phyloP scores from a whole-genome alignment of 2,329 filamentous ascomycete genomes.

The Myotisia sp. region DNA sequence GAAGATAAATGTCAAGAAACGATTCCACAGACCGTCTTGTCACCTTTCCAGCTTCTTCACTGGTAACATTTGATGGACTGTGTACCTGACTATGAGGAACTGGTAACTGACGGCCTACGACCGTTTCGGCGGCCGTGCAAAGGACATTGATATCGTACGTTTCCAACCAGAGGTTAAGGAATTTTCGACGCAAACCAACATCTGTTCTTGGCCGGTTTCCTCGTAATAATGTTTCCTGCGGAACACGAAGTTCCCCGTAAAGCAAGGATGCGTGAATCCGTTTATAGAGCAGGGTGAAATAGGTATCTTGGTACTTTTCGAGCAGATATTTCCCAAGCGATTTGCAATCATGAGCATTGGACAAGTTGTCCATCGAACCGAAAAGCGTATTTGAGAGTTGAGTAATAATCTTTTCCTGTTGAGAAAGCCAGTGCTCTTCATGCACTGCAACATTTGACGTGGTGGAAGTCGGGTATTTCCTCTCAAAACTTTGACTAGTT shows the following conservation, averaged over 20 bases:
- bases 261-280: slow-evolving; percentile 44
- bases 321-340: slow-evolving; percentile 37
- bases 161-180: slow-evolving; percentile 43
- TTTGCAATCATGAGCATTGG: slow-evolving; percentile 15
- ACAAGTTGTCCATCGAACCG: slow-evolving; percentile 16
- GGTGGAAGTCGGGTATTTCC: too few species aligned
- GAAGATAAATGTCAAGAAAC: slow-evolving; percentile 44
- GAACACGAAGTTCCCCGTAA: slow-evolving; percentile 43
- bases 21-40: slow-evolving; percentile 33
- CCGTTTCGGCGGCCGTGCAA: slow-evolving; percentile 41
- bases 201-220: slow-evolving; percentile 39
- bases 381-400: slow-evolving; percentile 47
- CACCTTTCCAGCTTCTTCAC: slow-evolving; percentile 13
- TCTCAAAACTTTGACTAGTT: too few species aligned
- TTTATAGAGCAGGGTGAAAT: slow-evolving; percentile 40
- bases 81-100: slow-evolving; percentile 10
- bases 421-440: slow-evolving; percentile 48
- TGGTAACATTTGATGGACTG: slow-evolving; percentile 7
- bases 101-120: slow-evolving; percentile 42
- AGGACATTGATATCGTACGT: slow-evolving; percentile 42
- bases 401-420: slow-evolving; percentile 48
- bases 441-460: slow-evolving; percentile 45
- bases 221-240: slow-evolving; percentile 37
- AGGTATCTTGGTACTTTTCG: slow-evolving; percentile 38
- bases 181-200: slow-evolving; percentile 43